Conservation (phyloP, 2,329 filamentous ascomycete genomes). For the Nemania sp. region DNA sequence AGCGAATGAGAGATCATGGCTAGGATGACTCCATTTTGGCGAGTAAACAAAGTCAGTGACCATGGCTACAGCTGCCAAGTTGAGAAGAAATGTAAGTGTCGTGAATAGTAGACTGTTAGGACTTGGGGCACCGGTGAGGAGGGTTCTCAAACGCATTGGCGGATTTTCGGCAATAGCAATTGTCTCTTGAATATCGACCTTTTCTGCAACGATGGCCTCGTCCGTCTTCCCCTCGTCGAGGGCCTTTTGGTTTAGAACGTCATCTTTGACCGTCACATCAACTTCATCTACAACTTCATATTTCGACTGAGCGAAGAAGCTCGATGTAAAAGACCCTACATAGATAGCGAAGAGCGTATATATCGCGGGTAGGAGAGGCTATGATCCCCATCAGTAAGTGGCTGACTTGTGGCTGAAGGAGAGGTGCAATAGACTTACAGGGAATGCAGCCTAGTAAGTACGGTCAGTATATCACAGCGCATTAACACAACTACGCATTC, state of each 20-base stretch:
- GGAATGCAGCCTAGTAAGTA: slow-evolving; percentile 34
- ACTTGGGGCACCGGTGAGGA: slow-evolving; percentile 77
- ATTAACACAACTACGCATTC: background rate
- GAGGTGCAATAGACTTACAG: slow-evolving; percentile 31
- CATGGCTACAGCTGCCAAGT: slow-evolving; percentile 68
- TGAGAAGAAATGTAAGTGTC: slow-evolving; percentile 70
- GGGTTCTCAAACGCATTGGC: slow-evolving; percentile 61
- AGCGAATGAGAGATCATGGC: slow-evolving; percentile 79
- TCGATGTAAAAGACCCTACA: slow-evolving; percentile 63
- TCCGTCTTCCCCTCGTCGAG: slow-evolving; percentile 37
- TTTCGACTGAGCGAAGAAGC: slow-evolving; percentile 58
- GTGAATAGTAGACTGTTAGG: slow-evolving; percentile 69
- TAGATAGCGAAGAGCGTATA: slow-evolving; percentile 69
- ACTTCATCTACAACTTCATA: slow-evolving; percentile 64
- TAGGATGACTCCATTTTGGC: slow-evolving; percentile 69
- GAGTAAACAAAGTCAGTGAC: slow-evolving; percentile 78
- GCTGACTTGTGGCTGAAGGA: slow-evolving; percentile 10
- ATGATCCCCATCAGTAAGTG: slow-evolving; percentile 18
- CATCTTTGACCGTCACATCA: slow-evolving; percentile 57
- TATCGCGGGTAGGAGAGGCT: slow-evolving; percentile 44
- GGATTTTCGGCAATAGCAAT: slow-evolving; percentile 61
- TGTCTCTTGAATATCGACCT: slow-evolving; percentile 66
- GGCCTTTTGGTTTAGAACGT: slow-evolving; percentile 44
- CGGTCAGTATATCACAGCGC: slow-evolving; percentile 29
- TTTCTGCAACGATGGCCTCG: slow-evolving; percentile 46